A percentile compares a stretch with the other conserved stretches of the same genome.
Evolutionary conservation across 257 asterid genomes (phyloP).

Genomic region (Leonotis leonurus): DNA sequence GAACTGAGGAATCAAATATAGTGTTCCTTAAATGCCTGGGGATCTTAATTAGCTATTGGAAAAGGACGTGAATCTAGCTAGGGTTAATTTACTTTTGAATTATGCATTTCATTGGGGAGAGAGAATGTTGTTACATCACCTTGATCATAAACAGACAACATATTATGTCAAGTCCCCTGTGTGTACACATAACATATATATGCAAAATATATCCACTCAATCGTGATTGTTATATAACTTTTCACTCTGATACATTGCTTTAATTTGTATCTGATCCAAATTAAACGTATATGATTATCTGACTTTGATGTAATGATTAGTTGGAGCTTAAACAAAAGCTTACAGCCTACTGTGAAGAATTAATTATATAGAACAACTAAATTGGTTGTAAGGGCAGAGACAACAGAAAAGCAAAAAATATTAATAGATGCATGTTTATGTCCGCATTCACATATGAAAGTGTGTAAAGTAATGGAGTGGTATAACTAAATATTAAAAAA

Average conservation of each 20-base stretch:
- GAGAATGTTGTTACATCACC: neutral
- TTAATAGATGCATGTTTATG: neutral
- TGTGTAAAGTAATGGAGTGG: conserved; percentile 12
- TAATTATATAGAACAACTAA: neutral
- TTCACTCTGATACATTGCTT: neutral
- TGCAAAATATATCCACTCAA: neutral
- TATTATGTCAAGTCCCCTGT: neutral
- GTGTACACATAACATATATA: no score
- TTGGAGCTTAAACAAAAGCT: conserved; percentile 3
- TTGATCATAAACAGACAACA: neutral
- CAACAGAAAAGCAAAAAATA: neutral
- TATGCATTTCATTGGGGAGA: neutral
- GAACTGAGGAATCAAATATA: no score
- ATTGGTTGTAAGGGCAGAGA: conserved; percentile 21
- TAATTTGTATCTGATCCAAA: neutral
- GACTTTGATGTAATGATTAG: conserved; percentile 28
- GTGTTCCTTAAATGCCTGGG: neutral
- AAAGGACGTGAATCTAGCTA: neutral
- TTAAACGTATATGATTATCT: neutral
- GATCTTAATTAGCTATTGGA: no score
- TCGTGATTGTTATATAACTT: neutral
- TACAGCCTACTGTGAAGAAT: conserved; percentile 4
- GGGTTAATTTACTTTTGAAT: neutral
- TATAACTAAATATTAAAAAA: neutral
- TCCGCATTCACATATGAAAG: neutral